A percentile compares a stretch with the other conserved stretches of the same genome.
These are phyloP conservation scores for Ophiostoma piceae DNA, from an alignment of 2,329 filamentous ascomycete species.

Conservation along the genomic window DNA sequence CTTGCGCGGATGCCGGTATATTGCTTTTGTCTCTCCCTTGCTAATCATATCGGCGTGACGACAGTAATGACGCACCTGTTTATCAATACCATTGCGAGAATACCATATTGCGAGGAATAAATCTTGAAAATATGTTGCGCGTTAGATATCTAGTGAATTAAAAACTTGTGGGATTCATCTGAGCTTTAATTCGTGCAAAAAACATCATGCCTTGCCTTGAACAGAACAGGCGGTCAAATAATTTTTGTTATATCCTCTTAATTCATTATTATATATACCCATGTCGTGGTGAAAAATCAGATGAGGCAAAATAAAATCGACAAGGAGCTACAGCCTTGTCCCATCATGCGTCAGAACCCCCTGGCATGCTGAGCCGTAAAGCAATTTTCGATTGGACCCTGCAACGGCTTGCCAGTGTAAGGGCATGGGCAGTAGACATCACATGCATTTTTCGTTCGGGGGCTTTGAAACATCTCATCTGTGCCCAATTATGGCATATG, in stretches of 20 bases:
- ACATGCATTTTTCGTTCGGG: neutral
- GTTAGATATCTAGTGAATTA: no score
- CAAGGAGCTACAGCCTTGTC: slow-evolving; percentile 8
- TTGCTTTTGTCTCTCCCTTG: neutral
- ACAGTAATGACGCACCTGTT: neutral
- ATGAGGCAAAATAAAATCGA: neutral
- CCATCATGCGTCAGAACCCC: neutral
- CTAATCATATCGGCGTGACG: neutral
- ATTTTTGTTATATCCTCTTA: neutral
- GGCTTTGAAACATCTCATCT: neutral
- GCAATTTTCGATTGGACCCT: neutral
- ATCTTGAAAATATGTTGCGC: no score
- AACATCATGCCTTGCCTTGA: no score
- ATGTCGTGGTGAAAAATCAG: no score
- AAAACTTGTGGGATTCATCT: no score
- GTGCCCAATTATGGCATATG: neutral
- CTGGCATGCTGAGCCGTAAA: neutral
- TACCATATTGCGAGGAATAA: no score
- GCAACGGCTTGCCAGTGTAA: neutral
- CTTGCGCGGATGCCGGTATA: neutral
- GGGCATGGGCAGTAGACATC: neutral
- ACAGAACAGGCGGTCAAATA: no score
- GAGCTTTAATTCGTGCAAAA: no score
- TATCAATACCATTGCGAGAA: neutral
- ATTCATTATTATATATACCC: neutral